Evolutionary conservation across 768 basidiomycete genomes (phyloP).

Genomic region (Rhizopogon rudus): DNA sequence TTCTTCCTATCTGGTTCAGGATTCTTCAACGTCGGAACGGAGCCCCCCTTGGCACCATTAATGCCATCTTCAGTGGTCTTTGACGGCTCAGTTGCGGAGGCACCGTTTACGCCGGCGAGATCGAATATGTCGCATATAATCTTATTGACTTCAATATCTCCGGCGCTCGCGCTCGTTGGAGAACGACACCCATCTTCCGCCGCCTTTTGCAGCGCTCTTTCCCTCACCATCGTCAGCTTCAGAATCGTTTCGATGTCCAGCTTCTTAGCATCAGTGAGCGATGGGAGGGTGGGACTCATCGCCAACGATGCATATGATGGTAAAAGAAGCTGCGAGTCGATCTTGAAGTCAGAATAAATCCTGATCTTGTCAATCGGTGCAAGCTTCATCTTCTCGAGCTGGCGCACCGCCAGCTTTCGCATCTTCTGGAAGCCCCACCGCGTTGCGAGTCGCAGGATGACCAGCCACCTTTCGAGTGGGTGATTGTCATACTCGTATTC

Average conservation of each 20-base stretch:
- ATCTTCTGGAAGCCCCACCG: constrained; percentile 53
- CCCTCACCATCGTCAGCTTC: constrained; percentile 48
- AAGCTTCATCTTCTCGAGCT: constrained; percentile 45
- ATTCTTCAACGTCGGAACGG: not conserved
- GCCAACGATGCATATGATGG: constrained; percentile 50
- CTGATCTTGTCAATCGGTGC: constrained; percentile 48
- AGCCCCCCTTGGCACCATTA: not conserved
- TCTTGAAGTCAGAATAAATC: constrained; percentile 47
- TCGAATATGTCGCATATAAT: constrained; percentile 32
- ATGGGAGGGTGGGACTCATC: constrained; percentile 45
- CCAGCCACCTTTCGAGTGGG: constrained; percentile 45
- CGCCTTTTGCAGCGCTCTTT: constrained; percentile 34
- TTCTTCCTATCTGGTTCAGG: not conserved
- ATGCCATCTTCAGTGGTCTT: too few species aligned
- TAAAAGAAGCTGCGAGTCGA: constrained; percentile 46
- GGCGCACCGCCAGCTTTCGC: constrained; percentile 44
- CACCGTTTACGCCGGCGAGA: constrained; percentile 1
- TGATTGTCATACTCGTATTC: constrained; percentile 53
- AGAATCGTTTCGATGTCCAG: constrained; percentile 56
- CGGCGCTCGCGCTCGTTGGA: constrained; percentile 22
- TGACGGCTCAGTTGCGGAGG: not conserved
- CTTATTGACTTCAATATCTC: constrained; percentile 18
- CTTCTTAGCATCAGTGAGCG: constrained; percentile 45
- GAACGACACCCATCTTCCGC: constrained; percentile 20
- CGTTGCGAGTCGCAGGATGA: constrained; percentile 48